A percentile compares a stretch with the other conserved stretches of the same genome.
Evolutionary conservation across 495 filamentous ascomycete species (phyloP).

Genomic region (Parathielavia hyrcaniae): DNA sequence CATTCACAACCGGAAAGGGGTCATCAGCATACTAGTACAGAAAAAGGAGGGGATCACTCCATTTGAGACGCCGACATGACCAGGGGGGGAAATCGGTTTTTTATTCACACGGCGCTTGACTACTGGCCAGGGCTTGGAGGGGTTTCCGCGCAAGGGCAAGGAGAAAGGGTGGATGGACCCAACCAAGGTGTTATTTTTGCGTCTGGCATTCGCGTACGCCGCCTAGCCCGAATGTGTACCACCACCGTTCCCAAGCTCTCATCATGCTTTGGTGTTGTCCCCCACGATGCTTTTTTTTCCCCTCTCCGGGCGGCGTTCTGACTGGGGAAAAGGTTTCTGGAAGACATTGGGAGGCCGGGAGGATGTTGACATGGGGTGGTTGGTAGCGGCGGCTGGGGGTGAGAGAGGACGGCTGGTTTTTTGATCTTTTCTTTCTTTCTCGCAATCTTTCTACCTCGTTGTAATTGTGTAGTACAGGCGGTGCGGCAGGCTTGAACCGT

Average conservation of each 20-base stretch:
- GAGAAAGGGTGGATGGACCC: neutral
- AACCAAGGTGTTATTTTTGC: conserved; percentile 24
- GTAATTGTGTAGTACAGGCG: conserved; percentile 13
- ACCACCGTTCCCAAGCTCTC: conserved; percentile 18
- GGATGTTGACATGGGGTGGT: neutral
- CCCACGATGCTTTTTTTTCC: conserved; percentile 19
- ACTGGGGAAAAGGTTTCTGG: conserved; percentile 21
- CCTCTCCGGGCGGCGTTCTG: conserved; percentile 22
- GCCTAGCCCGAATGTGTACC: conserved; percentile 33
- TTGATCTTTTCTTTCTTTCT: conserved; percentile 14
- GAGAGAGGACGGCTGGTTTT: neutral
- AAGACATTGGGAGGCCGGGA: neutral
- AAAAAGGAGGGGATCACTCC: conserved; percentile 14
- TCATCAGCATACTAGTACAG: conserved; percentile 3
- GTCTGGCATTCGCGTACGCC: conserved; percentile 32
- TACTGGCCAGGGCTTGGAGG: neutral
- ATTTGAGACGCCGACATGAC: conserved; percentile 12
- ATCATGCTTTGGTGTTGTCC: conserved; percentile 6
- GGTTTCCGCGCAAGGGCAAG: neutral
- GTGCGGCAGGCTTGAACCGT: conserved; percentile 9
- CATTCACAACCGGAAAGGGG: conserved; percentile 1
- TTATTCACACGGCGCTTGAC: neutral
- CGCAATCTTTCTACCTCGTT: conserved; percentile 7
- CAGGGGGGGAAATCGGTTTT: conserved; percentile 7
- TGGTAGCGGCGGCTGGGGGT: neutral